Conservation (phyloP, 371 early-diverging fungal genomes). For the Sporodiniella umbellata region DNA sequence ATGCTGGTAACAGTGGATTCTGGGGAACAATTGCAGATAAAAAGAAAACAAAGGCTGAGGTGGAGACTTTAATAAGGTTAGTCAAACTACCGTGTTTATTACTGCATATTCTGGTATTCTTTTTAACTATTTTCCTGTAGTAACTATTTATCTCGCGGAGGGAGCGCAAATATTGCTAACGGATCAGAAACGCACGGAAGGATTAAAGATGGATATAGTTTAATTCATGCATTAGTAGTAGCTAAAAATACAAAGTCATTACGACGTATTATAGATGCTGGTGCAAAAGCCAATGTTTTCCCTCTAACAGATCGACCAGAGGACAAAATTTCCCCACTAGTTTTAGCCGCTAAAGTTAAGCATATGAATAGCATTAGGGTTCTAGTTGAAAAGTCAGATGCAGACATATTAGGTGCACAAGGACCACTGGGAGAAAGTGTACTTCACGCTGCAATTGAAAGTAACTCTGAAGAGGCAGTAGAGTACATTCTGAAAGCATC, state of each 20-base stretch:
- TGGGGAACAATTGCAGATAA: slow-evolving; percentile 39
- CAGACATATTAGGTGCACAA: slow-evolving; percentile 15
- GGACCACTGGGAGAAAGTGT: slow-evolving; percentile 32
- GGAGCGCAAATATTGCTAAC: slow-evolving; percentile 44
- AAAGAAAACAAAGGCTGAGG: slow-evolving; percentile 23
- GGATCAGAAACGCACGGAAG: slow-evolving; percentile 24
- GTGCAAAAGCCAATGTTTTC: slow-evolving; percentile 29
- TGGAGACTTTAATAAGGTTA: slow-evolving; percentile 28
- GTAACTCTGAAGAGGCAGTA: slow-evolving; percentile 24
- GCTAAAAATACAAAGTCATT: slow-evolving; percentile 29
- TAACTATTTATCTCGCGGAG: slow-evolving; percentile 41
- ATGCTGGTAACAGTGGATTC: slow-evolving; percentile 39
- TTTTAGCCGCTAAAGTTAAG: slow-evolving; percentile 34
- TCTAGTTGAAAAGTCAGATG: slow-evolving; percentile 25
- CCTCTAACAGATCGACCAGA: slow-evolving; percentile 21
- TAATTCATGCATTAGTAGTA: slow-evolving; percentile 37
- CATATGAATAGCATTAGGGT: slow-evolving; percentile 30
- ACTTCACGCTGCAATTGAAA: slow-evolving; percentile 38
- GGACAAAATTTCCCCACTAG: slow-evolving; percentile 27
- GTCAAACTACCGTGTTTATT: not conserved
- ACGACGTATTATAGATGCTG: slow-evolving; percentile 27
- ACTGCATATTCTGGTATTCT: not conserved
- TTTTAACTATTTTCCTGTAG: slow-evolving; percentile 10
- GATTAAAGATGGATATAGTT: slow-evolving; percentile 44
- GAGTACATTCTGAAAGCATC: slow-evolving; percentile 20